These are phyloP conservation scores for Powellomyces hirtus DNA, from an alignment of 192 early-diverging fungal species.

Conservation along the genomic window DNA sequence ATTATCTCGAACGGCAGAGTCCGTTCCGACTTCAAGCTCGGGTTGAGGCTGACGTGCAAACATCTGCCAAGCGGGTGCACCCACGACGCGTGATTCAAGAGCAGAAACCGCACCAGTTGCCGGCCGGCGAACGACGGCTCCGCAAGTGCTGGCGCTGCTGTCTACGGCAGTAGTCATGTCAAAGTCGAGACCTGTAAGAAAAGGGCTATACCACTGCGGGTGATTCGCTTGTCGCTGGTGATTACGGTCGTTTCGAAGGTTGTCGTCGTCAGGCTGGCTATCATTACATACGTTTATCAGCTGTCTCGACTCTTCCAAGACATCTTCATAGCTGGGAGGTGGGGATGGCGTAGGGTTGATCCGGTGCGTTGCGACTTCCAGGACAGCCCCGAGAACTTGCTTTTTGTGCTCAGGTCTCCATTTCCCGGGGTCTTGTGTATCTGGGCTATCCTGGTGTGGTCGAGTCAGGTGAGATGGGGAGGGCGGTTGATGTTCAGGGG, in stretches of 20 bases:
- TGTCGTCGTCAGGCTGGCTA: too few species aligned
- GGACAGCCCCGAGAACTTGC: too few species aligned
- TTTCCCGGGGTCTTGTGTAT: too few species aligned
- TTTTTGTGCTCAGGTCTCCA: too few species aligned
- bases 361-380: too few species aligned
- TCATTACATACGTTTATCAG: background rate
- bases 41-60: background rate
- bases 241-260: background rate
- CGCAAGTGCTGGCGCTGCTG: background rate
- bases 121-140: background rate
- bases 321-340: slow-evolving; percentile 2
- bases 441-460: too few species aligned
- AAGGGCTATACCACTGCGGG: slow-evolving; percentile 6
- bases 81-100: background rate
- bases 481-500: too few species aligned
- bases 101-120: background rate
- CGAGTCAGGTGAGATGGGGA: too few species aligned
- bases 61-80: background rate
- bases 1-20: background rate
- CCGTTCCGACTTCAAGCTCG: background rate
- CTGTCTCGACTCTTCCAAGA: background rate
- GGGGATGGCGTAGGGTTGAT: background rate
- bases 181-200: background rate
- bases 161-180: background rate
- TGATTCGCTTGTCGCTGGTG: background rate